A percentile compares a stretch with the other conserved stretches of the same genome.
Evolutionary conservation across 2,329 filamentous ascomycete genomes (phyloP).

Genomic region (Onygenales sp.): DNA sequence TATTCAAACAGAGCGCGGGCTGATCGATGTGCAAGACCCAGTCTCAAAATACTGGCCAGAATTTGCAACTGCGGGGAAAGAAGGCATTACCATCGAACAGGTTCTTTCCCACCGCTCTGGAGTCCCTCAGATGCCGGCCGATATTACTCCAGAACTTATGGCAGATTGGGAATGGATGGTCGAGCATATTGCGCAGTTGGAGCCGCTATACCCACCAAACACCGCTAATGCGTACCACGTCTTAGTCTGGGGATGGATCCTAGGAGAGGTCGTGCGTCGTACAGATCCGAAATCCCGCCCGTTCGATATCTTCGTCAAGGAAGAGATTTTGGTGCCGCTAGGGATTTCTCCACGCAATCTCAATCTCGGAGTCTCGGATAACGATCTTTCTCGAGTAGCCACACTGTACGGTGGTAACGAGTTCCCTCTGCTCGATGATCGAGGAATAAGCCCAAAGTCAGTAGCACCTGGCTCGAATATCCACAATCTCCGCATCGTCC

Average conservation of each 20-base stretch:
- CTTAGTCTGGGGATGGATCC: not conserved
- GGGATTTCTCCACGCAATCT: not conserved
- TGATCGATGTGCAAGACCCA: not conserved
- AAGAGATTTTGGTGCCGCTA: not conserved
- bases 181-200: not conserved
- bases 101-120: not conserved
- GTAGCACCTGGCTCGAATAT: not conserved
- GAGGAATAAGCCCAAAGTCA: not conserved
- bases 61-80: not conserved
- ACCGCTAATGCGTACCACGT: not conserved
- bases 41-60: not conserved
- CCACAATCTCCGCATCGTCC: not conserved
- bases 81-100: not conserved
- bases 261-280: not conserved
- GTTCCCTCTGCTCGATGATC: not conserved
- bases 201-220: not conserved
- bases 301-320: not conserved
- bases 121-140: not conserved
- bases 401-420: not conserved
- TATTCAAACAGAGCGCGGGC: not conserved
- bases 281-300: not conserved
- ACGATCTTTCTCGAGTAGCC: not conserved
- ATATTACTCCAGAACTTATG: not conserved
- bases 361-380: not conserved
- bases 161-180: not conserved